Conservation (phyloP, 352 stramenopile genomes). For the Phytophthora foliorum region DNA sequence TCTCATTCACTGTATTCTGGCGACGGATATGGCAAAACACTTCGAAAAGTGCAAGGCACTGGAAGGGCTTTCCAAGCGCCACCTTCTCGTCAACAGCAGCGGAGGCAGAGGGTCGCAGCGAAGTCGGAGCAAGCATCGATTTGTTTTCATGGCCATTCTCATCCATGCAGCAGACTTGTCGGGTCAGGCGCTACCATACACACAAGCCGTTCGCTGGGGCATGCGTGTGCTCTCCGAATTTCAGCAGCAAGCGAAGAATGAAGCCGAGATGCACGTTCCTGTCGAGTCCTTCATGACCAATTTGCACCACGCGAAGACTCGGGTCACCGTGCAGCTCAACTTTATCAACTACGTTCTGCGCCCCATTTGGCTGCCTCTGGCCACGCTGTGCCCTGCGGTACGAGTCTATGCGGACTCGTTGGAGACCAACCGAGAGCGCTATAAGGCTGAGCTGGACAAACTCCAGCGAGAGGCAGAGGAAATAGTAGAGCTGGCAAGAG, state of each 20-base stretch:
- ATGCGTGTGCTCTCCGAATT: conserved; percentile 78
- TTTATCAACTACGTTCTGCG: conserved; percentile 83
- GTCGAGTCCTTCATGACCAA: conserved; percentile 83
- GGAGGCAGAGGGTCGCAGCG: conserved; percentile 42
- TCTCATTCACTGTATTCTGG: conserved; percentile 75
- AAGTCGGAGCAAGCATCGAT: conserved; percentile 42
- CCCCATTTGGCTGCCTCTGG: conserved; percentile 72
- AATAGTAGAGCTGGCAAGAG: conserved; percentile 31
- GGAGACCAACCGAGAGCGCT: conserved; percentile 70
- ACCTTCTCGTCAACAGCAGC: conserved; percentile 31
- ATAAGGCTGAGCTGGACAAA: conserved; percentile 67
- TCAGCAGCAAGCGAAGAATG: conserved; percentile 72
- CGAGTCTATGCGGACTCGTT: conserved; percentile 67
- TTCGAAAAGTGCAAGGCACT: conserved; percentile 77
- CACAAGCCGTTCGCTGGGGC: conserved; percentile 67
- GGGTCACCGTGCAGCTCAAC: conserved; percentile 76
- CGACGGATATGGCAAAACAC: conserved; percentile 83
- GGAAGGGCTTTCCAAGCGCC: conserved; percentile 56
- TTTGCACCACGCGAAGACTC: conserved; percentile 64
- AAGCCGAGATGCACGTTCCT: conserved; percentile 66
- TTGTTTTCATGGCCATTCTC: conserved; percentile 67
- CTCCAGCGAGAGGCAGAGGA: conserved; percentile 40
- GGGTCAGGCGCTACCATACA: conserved; percentile 69
- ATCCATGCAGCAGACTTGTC: conserved; percentile 79
- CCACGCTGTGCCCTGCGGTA: conserved; percentile 55